Conservation (phyloP, 306 rosid species). For the Sesbania bispinosa region DNA sequence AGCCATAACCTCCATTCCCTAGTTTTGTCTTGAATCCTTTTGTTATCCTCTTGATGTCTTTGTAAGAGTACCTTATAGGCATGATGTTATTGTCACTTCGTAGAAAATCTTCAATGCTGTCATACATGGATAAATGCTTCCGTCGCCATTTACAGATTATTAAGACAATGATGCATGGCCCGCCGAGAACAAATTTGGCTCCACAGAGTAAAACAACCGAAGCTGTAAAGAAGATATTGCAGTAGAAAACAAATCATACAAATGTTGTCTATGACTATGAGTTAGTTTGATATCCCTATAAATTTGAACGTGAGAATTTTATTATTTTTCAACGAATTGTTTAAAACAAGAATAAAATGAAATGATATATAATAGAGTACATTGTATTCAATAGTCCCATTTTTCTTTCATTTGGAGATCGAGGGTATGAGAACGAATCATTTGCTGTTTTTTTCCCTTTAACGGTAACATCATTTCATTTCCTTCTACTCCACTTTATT, state of each 20-base stretch:
- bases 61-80: constrained; percentile 27
- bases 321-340: too few species aligned
- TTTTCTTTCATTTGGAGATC: too few species aligned
- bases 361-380: too few species aligned
- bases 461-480: too few species aligned
- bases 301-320: too few species aligned
- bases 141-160: constrained; percentile 14
- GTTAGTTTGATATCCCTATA: background rate
- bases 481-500: too few species aligned
- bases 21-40: background rate
- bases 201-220: rapidly evolving
- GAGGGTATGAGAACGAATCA: too few species aligned
- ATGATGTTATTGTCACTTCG: background rate
- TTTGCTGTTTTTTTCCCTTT: too few species aligned
- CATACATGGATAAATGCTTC: constrained; percentile 25
- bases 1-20: constrained; percentile 25
- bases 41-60: constrained; percentile 15
- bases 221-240: background rate
- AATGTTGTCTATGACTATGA: background rate
- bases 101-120: constrained; percentile 19
- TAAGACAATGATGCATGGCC: background rate
- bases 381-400: too few species aligned
- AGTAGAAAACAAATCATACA: background rate
- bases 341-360: too few species aligned
- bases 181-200: background rate